Conservation (phyloP, 805 yeast genomes). For the Tetrapisispora nanseiensis region DNA sequence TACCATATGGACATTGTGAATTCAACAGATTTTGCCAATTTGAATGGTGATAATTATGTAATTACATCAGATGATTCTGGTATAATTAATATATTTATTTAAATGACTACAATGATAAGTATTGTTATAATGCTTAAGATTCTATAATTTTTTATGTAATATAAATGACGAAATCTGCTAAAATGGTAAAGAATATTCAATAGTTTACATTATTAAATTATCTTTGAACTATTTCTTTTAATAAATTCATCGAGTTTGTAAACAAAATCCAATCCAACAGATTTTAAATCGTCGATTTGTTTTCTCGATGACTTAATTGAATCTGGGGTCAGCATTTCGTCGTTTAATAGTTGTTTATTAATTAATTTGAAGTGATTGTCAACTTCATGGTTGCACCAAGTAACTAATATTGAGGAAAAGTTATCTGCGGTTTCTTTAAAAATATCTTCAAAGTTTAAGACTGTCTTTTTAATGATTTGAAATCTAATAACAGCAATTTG, state of each 20-base stretch:
- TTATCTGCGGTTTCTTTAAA: conserved; percentile 32
- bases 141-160: no score
- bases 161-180: no score
- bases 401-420: conserved; percentile 51
- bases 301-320: conserved; percentile 47
- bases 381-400: conserved; percentile 65
- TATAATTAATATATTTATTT: background rate
- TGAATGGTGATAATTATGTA: background rate
- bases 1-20: conserved; percentile 1
- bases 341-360: conserved; percentile 58
- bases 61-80: conserved; percentile 5
- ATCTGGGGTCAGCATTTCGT: conserved; percentile 41
- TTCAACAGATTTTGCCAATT: background rate
- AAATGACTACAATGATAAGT: background rate
- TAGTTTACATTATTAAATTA: background rate
- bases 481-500: conserved; percentile 57
- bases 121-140: no score
- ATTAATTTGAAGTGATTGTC: conserved; percentile 49
- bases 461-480: conserved; percentile 50
- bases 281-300: conserved; percentile 54
- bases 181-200: background rate
- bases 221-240: conserved; percentile 11
- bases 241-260: conserved; percentile 44
- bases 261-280: conserved; percentile 64
- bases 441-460: conserved; percentile 42